These are phyloP conservation scores for Fusarium albidum DNA, from an alignment of 2,329 filamentous ascomycete genomes.

Conservation along the genomic window DNA sequence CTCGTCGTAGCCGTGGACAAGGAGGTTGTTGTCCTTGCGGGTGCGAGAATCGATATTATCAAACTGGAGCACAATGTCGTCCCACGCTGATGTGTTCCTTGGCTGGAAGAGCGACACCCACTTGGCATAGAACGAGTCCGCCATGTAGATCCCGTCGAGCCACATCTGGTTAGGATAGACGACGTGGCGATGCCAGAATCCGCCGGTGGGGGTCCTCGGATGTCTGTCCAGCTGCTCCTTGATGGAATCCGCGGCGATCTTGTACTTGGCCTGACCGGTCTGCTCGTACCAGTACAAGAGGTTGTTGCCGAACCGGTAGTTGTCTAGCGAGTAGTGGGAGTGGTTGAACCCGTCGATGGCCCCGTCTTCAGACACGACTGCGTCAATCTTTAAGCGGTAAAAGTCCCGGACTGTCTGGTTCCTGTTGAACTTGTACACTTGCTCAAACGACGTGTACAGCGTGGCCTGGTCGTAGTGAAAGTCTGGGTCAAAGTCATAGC, in stretches of 20 bases:
- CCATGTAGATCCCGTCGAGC: slow-evolving; percentile 64
- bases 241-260: slow-evolving; percentile 55
- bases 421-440: slow-evolving; percentile 51
- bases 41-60: slow-evolving; percentile 54
- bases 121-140: slow-evolving; percentile 52
- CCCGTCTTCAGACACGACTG: slow-evolving; percentile 53
- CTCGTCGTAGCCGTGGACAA: slow-evolving; percentile 65
- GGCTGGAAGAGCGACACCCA: slow-evolving; percentile 49
- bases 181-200: slow-evolving; percentile 59
- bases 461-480: slow-evolving; percentile 55
- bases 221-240: slow-evolving; percentile 55
- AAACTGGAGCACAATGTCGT: slow-evolving; percentile 55
- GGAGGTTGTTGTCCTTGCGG: slow-evolving; percentile 48
- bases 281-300: slow-evolving; percentile 57
- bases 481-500: slow-evolving; percentile 47
- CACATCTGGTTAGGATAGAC: slow-evolving; percentile 64
- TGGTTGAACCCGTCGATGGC: slow-evolving; percentile 56
- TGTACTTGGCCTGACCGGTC: slow-evolving; percentile 56
- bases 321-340: slow-evolving; percentile 57
- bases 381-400: slow-evolving; percentile 55
- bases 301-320: slow-evolving; percentile 61
- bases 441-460: slow-evolving; percentile 57
- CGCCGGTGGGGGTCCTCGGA: slow-evolving; percentile 57
- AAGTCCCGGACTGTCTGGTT: slow-evolving; percentile 53
- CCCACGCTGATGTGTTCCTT: slow-evolving; percentile 49